Evolutionary conservation across 192 early-diverging fungal genomes (phyloP), one percentile per base, ranked within the genome.

Genomic region (Podila verticillata): DNA sequence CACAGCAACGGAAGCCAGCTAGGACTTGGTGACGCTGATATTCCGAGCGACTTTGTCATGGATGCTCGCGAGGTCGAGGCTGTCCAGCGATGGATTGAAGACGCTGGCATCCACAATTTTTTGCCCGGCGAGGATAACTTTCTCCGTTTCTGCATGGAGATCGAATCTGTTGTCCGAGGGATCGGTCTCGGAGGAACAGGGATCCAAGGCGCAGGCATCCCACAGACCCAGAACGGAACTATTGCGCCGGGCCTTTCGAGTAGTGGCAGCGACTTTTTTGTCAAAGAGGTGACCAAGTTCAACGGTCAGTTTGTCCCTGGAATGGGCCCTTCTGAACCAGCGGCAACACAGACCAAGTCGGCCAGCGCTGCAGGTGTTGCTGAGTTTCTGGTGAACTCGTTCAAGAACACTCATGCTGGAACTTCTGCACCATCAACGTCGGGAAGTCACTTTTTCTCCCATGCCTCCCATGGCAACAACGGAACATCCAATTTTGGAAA

Each of bases 111-210:
- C 24, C 68, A 84, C 32, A 84, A 81, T 39, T 81, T 84, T 47
- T 66, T 84, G 63, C 83, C 77, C 7, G 74, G 83, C 20, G 83
- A 84, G 26, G 83, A 84, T 48, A 73, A 70, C 28, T 84, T 84
- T 68, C 59, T 79, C 49, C 66, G 77, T 20, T 84, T 79, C 57
- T 84, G 83, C 44, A 84, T 84, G 75, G 83, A 84, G 36, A 47
- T 84, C 28, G 75, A 84, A 20, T 57, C 73, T 0, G 61, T 84
- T n/a, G 64, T 77, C n/a, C 44, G 63, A 15, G 72, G 75, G 19
- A 20, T 84, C 24, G 71, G 75, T 19, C 67, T 80, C 17, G 77
- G 77, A 2, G 77, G 77, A 22, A 80, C 77, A 0, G 77, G 77
- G 7, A 80, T 80, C 19, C 77, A 72, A 26, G 69, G 63, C 17